Percentiles rank a stretch among this genome's conserved stretches.
Evolutionary conservation across 768 basidiomycete species (phyloP).

Genomic region (Rhodotorula taiwanensis): DNA sequence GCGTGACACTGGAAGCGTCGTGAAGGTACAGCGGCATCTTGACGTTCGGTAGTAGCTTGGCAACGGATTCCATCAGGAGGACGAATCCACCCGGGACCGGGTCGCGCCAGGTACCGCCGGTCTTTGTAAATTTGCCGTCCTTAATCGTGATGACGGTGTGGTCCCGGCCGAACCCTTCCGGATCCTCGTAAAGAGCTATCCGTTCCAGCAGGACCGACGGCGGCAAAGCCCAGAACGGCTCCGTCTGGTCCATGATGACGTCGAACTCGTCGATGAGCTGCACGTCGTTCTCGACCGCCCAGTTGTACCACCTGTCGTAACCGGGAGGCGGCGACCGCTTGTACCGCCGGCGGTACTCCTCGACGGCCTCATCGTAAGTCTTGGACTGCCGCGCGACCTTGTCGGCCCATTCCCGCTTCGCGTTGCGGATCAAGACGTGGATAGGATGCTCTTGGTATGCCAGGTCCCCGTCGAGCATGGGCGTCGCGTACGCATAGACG

Average conservation of each 20-base stretch:
- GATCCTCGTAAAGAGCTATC: slow-evolving; percentile 12
- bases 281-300: slow-evolving; percentile 58
- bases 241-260: slow-evolving; percentile 49
- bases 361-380: slow-evolving; percentile 67
- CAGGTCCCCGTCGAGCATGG: slow-evolving; percentile 42
- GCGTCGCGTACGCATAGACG: slow-evolving; percentile 5
- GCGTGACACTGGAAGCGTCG: background rate
- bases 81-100: slow-evolving; percentile 19
- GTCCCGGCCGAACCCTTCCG: slow-evolving; percentile 2
- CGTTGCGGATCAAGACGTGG: slow-evolving; percentile 48
- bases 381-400: slow-evolving; percentile 68
- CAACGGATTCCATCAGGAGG: slow-evolving; percentile 24
- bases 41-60: slow-evolving; percentile 33
- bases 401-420: slow-evolving; percentile 47
- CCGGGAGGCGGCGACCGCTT: slow-evolving; percentile 71
- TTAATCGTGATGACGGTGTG: slow-evolving; percentile 20
- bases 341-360: slow-evolving; percentile 73
- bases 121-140: background rate
- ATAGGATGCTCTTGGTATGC: slow-evolving; percentile 47
- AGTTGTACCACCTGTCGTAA: slow-evolving; percentile 74
- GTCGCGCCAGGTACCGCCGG: slow-evolving; percentile 4
- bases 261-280: slow-evolving; percentile 83
- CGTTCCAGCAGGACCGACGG: slow-evolving; percentile 24
- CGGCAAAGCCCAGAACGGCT: slow-evolving; percentile 49
- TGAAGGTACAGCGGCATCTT: slow-evolving; percentile 28